Evolutionary conservation across 2,329 filamentous ascomycete species (phyloP), one percentile per base, ranked within the genome.

Genomic region (Arthrobotrys iridis): DNA sequence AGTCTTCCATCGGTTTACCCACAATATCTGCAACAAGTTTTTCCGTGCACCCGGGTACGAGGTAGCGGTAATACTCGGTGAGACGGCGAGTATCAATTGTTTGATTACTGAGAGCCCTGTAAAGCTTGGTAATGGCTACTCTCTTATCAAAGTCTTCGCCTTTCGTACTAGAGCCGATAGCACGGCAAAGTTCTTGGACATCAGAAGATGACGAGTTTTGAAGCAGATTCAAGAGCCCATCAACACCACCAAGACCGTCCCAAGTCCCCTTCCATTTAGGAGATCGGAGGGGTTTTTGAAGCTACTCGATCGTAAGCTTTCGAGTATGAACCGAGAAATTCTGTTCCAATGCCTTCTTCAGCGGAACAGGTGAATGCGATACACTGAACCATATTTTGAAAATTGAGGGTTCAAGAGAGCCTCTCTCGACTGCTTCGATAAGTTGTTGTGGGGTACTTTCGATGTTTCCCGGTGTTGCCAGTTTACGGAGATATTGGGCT

Each of bases 111-210:
- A 45, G 59, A 20, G n/a, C 43, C 26, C 43, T 55, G 3, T 40
- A 41, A 4, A 70, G 20, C n/a, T 70, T 55, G 15, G 65, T 60
- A 18, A 40, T 52, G 11, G 24, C 55, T 8, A 43, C 22, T 28
- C 55, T 70, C 43, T 70, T 70, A 18, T 62, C 43, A 8, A 4
- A 10, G 7, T 70, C 65, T n/a, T 7, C 59, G 10, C 48, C 33
- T 55, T 55, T 60, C 3, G 55, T 28, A 24, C 65, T 70, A 1
- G 15, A 26, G 8, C 41, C 43, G 5, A 70, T 70, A 2, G 33
- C 30, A 2, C 22, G 20, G 15, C 65, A 70, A 4, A 37, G 3
- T 4, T 41, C 20, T 20, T 28, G 40, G 20, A 70, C 65, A 35
- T 70, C 55, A 7, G 26, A 30, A 52, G 59, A 24, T 0, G 65